These are phyloP conservation scores for Knufia petricola DNA, from an alignment of 2,329 filamentous ascomycete genomes.

Conservation along the genomic window DNA sequence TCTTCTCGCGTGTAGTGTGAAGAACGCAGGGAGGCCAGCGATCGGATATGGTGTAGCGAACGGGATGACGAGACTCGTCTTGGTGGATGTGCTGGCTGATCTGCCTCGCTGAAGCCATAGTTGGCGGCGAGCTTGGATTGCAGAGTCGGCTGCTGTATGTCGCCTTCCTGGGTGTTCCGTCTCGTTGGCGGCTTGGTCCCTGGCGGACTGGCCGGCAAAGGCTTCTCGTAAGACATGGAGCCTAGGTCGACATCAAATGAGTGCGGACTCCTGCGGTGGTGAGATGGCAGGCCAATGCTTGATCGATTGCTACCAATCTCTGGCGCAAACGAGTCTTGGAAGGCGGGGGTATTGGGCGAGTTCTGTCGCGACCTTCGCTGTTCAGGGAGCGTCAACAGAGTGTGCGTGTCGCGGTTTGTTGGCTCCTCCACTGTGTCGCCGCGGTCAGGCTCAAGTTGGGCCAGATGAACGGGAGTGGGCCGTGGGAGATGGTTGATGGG, in stretches of 20 bases:
- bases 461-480: constrained; percentile 38
- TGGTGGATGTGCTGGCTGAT: constrained; percentile 23
- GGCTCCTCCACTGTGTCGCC: neutral
- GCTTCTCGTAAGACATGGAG: constrained; percentile 7
- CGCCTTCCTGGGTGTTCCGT: constrained; percentile 13
- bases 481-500: constrained; percentile 53
- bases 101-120: constrained; percentile 20
- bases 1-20: constrained; percentile 22
- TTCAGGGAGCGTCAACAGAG: constrained; percentile 49
- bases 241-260: constrained; percentile 18
- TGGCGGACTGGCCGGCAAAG: neutral
- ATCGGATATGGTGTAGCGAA: constrained; percentile 29
- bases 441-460: constrained; percentile 11
- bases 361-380: constrained; percentile 45
- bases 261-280: constrained; percentile 30
- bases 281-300: constrained; percentile 43
- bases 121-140: constrained; percentile 17
- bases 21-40: constrained; percentile 33
- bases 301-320: constrained; percentile 38
- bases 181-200: constrained; percentile 13
- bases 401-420: constrained; percentile 26
- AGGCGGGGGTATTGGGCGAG: constrained; percentile 37
- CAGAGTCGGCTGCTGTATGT: constrained; percentile 12
- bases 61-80: constrained; percentile 18
- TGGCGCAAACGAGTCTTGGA: constrained; percentile 32